Base-by-base conservation (phyloP, 768 basidiomycete genomes). In the Mycena epipterygia region DNA sequence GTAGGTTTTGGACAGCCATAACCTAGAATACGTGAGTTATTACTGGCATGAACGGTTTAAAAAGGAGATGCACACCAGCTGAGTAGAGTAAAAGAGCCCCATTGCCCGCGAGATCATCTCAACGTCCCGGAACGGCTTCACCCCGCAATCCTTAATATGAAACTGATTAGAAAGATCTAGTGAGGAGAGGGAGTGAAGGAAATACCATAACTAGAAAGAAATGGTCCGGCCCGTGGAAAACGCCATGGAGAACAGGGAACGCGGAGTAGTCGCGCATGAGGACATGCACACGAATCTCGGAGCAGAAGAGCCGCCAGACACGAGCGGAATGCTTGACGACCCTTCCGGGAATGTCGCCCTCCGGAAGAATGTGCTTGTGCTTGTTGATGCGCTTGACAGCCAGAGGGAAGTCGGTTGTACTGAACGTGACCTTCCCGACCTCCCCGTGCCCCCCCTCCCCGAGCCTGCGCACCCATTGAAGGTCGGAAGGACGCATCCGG, bases 131-230 rank as follows among this genome's bases (percentile, higher is more conserved):
- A 71, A 62, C 1, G 41, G 62, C 9, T 5, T 12, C 0, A 0
- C 19, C 0, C 63, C 69, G 21, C 69, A 70, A 1, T 59, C 64
- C 70, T 71, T 21, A 17, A 7, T 21, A 12, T 58, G 46, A 42
- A 23, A 11, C 46, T 27, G n/a, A n/a, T n/a, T n/a, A n/a, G n/a
- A n/a, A n/a, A 35, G 30, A 17, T 17, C 6, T 4, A 29, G n/a
- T 0, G 27, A 14, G 7, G 14, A 0, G 4, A 23, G 42, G 7
- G 33, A 25, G 41, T 25, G 3, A 49, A 44, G 17, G 12, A 16
- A 57, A 46, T 60, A 62, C 70, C 51, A 67, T 67, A 1, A 62
- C 53, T 2, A 71, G 6, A n/a, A 39, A 67, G 11, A 29, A 61
- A 6, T 35, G 19, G 1, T 65, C 39, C 2, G 8, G 29, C 14